Evolutionary conservation across 1,284 basidiomycete genomes (phyloP).

Genomic region (Trametes versicolor): DNA sequence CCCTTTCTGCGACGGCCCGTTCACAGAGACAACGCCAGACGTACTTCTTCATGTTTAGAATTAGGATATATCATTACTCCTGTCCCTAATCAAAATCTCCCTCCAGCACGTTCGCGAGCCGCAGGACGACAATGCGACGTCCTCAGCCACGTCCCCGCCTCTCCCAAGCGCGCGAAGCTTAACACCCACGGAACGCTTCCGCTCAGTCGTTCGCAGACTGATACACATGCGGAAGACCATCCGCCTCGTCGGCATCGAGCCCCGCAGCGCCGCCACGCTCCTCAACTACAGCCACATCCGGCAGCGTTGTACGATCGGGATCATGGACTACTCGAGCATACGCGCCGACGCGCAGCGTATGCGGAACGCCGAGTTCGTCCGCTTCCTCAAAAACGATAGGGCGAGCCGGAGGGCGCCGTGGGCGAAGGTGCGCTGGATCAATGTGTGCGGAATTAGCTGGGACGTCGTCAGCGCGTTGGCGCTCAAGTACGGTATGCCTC

Average conservation of each 20-base stretch:
- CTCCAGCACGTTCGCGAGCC: neutral
- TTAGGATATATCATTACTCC: constrained; percentile 15
- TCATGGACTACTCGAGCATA: constrained; percentile 68
- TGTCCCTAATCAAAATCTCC: constrained; percentile 8
- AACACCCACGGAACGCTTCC: constrained; percentile 60
- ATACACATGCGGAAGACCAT: constrained; percentile 64
- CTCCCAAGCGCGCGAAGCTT: constrained; percentile 19
- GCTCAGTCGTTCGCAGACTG: constrained; percentile 60
- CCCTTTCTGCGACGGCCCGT: constrained; percentile 24
- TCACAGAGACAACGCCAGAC: constrained; percentile 11
- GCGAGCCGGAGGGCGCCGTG: constrained; percentile 58
- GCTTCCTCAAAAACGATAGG: constrained; percentile 54
- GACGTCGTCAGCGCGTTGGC: constrained; percentile 74
- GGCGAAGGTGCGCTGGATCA: constrained; percentile 77
- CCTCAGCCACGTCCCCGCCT: constrained; percentile 1
- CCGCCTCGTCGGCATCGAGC: constrained; percentile 71
- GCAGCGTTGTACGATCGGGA: constrained; percentile 66
- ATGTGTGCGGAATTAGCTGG: constrained; percentile 76
- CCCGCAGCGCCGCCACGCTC: constrained; percentile 59
- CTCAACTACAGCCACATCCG: constrained; percentile 61
- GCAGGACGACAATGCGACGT: neutral
- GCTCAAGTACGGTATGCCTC: constrained; percentile 62
- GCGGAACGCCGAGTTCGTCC: constrained; percentile 64
- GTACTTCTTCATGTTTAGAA: constrained; percentile 9
- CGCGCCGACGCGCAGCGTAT: constrained; percentile 59